These are phyloP conservation scores for Alectoria sarmentosa DNA, from an alignment of 495 filamentous ascomycete species.

Conservation along the genomic window DNA sequence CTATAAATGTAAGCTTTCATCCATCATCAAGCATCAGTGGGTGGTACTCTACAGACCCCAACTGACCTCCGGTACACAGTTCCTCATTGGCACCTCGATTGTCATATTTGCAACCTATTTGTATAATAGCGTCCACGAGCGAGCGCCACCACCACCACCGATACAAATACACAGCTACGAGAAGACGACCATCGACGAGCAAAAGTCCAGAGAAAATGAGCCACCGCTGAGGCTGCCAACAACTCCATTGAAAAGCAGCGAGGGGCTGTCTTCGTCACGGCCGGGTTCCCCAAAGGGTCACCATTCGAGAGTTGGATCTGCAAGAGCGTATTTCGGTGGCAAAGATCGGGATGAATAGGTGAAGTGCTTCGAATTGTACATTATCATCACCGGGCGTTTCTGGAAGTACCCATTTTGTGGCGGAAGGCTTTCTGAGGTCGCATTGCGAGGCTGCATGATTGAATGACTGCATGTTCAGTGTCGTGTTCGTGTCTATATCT, in stretches of 20 bases:
- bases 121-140: slow-evolving; percentile 52
- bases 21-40: background rate
- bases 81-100: slow-evolving; percentile 66
- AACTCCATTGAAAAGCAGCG: slow-evolving; percentile 42
- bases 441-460: slow-evolving; percentile 1
- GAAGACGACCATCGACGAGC: slow-evolving; percentile 54
- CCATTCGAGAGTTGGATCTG: slow-evolving; percentile 41
- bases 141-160: slow-evolving; percentile 54
- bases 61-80: slow-evolving; percentile 46
- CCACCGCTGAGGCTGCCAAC: slow-evolving; percentile 45
- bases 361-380: slow-evolving; percentile 4
- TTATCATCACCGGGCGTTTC: slow-evolving; percentile 1
- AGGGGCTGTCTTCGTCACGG: slow-evolving; percentile 56
- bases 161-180: slow-evolving; percentile 71
- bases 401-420: slow-evolving; percentile 7
- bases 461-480: background rate
- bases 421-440: background rate
- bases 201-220: slow-evolving; percentile 31
- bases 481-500: background rate
- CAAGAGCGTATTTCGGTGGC: slow-evolving; percentile 26
- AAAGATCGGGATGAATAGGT: slow-evolving; percentile 24
- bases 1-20: slow-evolving; percentile 54
- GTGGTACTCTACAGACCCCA: slow-evolving; percentile 13
- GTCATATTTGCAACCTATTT: slow-evolving; percentile 79
- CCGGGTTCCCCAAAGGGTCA: slow-evolving; percentile 56